A percentile compares a stretch with the other conserved stretches of the same genome.
These are phyloP conservation scores for Leccinellum albellum DNA, from an alignment of 768 basidiomycete genomes.

Conservation along the genomic window DNA sequence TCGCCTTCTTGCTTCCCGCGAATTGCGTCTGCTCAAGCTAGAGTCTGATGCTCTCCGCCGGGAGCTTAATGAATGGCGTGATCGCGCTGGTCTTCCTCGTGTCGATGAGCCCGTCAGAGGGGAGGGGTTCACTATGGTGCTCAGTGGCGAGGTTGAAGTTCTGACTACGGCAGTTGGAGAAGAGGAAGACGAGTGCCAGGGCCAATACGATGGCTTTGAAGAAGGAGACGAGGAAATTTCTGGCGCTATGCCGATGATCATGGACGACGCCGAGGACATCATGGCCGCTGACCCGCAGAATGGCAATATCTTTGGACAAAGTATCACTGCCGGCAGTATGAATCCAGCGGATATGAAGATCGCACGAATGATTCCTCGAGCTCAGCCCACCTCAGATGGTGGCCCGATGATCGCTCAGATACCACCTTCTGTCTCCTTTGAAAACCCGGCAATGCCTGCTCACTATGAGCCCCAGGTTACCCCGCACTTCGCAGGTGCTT, in stretches of 20 bases:
- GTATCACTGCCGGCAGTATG: conserved; percentile 28
- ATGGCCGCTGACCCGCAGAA: conserved; percentile 26
- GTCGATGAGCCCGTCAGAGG: conserved; percentile 71
- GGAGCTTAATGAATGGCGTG: conserved; percentile 93
- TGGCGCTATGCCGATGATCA: conserved; percentile 20
- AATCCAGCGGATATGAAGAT: conserved; percentile 27
- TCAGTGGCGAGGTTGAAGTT: conserved; percentile 69
- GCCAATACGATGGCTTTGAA: conserved; percentile 36
- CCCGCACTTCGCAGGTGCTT: conserved; percentile 25
- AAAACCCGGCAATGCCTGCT: conserved; percentile 50
- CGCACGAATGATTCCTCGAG: conserved; percentile 23
- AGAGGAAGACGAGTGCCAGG: conserved; percentile 49
- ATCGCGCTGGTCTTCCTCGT: conserved; percentile 64
- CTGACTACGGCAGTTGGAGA: conserved; percentile 45
- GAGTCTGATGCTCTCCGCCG: conserved; percentile 85
- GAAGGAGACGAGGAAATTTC: conserved; percentile 41
- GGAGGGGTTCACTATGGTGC: conserved; percentile 68
- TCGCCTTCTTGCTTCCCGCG: conserved; percentile 74
- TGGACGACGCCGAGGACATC: conserved; percentile 33
- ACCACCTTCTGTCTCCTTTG: conserved; percentile 42
- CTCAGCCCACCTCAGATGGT: conserved; percentile 24
- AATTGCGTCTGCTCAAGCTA: conserved; percentile 71
- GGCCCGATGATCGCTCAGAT: conserved; percentile 46
- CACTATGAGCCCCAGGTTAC: conserved; percentile 39
- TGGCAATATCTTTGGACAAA: conserved; percentile 29